These are phyloP conservation scores for Phaeoacremonium minimum DNA, from an alignment of 2,329 filamentous ascomycete genomes.

Conservation along the genomic window DNA sequence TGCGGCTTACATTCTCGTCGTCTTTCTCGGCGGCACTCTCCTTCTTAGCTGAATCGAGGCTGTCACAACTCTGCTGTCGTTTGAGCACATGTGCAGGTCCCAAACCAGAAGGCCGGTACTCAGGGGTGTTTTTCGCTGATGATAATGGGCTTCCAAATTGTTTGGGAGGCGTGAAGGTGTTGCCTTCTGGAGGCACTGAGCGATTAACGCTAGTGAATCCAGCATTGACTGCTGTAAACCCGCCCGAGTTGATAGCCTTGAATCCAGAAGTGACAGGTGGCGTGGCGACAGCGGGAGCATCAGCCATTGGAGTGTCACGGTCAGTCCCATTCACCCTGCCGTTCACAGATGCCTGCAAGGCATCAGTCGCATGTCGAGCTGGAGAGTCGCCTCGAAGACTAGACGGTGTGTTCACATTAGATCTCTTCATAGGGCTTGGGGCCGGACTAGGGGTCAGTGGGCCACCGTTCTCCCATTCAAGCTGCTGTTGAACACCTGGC, in stretches of 20 bases:
- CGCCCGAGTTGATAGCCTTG: constrained; percentile 53
- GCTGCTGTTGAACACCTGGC: constrained; percentile 91
- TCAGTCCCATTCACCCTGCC: constrained; percentile 40
- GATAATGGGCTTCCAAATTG: constrained; percentile 58
- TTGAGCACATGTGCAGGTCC: constrained; percentile 64
- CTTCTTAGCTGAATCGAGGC: constrained; percentile 41
- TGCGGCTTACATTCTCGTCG: constrained; percentile 68
- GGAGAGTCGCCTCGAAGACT: constrained; percentile 64
- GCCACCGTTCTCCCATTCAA: constrained; percentile 89
- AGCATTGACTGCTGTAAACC: constrained; percentile 71
- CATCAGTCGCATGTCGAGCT: constrained; percentile 51
- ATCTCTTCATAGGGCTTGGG: constrained; percentile 67
- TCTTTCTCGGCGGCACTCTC: constrained; percentile 45
- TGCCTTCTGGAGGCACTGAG: constrained; percentile 35
- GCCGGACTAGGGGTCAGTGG: constrained; percentile 74
- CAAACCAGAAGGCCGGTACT: constrained; percentile 52
- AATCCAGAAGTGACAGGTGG: constrained; percentile 37
- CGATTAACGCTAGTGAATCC: constrained; percentile 66
- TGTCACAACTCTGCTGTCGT: constrained; percentile 65
- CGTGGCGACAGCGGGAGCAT: constrained; percentile 33
- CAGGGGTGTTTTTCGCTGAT: constrained; percentile 61
- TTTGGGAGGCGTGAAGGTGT: constrained; percentile 58
- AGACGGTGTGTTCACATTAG: constrained; percentile 53
- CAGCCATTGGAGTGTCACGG: constrained; percentile 42
- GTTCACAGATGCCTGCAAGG: constrained; percentile 43